These are phyloP conservation scores for Fusarium nisikadoi DNA, from an alignment of 2,329 filamentous ascomycete genomes.

Conservation along the genomic window DNA sequence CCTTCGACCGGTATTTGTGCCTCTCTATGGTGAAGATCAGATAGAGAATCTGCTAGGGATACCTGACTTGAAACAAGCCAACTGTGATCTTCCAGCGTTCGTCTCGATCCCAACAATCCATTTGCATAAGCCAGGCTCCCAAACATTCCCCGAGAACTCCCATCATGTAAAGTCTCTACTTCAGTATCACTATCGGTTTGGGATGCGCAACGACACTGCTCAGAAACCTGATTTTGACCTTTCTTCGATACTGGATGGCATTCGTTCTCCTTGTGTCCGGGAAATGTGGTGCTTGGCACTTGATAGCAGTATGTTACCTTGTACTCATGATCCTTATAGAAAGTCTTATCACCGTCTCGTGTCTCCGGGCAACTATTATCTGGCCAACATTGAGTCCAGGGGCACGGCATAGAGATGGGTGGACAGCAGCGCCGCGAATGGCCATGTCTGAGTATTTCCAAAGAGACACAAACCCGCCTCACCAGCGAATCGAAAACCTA, in stretches of 20 bases:
- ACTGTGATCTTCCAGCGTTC: background rate
- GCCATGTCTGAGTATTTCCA: background rate
- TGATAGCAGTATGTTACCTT: background rate
- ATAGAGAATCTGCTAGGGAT: background rate
- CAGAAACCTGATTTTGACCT: background rate
- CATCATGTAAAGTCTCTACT: background rate
- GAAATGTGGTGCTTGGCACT: background rate
- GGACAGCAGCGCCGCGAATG: no score
- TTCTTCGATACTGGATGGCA: background rate
- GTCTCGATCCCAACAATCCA: background rate
- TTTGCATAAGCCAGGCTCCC: no score
- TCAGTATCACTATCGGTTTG: background rate
- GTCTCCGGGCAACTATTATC: background rate
- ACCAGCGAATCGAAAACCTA: no score
- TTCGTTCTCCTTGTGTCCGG: background rate
- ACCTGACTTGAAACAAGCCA: background rate
- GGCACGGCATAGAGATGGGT: background rate
- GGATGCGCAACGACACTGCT: background rate
- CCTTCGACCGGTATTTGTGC: background rate
- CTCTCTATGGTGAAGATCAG: background rate
- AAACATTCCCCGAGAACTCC: no score
- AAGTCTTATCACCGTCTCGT: background rate
- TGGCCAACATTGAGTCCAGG: background rate
- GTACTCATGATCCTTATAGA: no score
- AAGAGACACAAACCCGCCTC: background rate